Percentiles rank a stretch among this genome's conserved stretches.
phyloP scores from a whole-genome alignment of 1,284 basidiomycete genomes.

The Apiotrichum porosum region DNA sequence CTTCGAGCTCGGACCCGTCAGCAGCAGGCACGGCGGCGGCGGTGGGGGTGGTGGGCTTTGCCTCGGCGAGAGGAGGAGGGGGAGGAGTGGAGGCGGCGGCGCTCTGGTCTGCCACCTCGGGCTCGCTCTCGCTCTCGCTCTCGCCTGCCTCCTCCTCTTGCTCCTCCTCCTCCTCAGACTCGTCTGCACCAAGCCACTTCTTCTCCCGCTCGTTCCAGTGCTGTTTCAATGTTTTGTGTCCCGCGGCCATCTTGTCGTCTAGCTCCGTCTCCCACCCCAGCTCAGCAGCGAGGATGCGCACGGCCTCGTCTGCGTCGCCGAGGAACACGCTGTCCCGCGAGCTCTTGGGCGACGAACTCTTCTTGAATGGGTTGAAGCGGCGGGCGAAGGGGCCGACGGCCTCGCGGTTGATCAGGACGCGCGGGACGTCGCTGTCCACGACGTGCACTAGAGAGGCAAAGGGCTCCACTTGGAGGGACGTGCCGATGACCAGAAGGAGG shows the following conservation, averaged over 20 bases:
- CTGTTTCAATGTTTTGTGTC: constrained; percentile 23
- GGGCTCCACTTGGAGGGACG: constrained; percentile 60
- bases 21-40: not conserved
- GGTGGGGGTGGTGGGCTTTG: not conserved
- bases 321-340: constrained; percentile 43
- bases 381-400: constrained; percentile 48
- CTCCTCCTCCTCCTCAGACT: not conserved
- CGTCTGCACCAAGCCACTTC: not conserved
- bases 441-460: constrained; percentile 53
- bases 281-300: constrained; percentile 29
- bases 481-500: constrained; percentile 86
- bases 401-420: constrained; percentile 56
- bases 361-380: no score
- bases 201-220: constrained; percentile 25
- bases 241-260: constrained; percentile 27
- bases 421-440: constrained; percentile 48
- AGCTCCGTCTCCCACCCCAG: constrained; percentile 47
- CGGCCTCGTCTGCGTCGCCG: constrained; percentile 47
- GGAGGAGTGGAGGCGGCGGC: no score
- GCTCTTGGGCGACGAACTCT: no score
- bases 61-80: no score
- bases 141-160: constrained; percentile 4
- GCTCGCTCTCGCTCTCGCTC: constrained; percentile 7
- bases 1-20: not conserved
- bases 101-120: not conserved